Conservation (phyloP, 306 rosid genomes). For the Hylodesmum podocarpum region DNA sequence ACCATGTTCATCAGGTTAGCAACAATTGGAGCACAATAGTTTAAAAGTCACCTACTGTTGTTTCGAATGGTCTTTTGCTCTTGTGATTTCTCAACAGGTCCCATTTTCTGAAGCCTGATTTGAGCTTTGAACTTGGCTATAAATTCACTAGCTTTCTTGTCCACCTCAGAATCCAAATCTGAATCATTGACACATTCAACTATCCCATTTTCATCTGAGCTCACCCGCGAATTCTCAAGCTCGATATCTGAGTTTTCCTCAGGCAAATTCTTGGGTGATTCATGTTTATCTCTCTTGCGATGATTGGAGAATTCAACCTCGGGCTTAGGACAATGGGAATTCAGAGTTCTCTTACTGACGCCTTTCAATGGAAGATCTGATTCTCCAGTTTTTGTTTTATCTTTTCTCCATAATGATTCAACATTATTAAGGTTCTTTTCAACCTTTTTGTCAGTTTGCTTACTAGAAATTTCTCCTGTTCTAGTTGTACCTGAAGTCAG, state of each 20-base stretch:
- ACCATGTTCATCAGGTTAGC: constrained; percentile 23
- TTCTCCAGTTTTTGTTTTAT: constrained; percentile 42
- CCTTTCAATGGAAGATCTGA: constrained; percentile 28
- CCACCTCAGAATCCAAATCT: constrained; percentile 78
- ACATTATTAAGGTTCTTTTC: constrained; percentile 39
- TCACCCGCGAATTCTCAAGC: constrained; percentile 36
- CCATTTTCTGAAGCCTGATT: constrained; percentile 85
- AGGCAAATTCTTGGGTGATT: constrained; percentile 35
- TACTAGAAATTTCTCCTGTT: constrained; percentile 40
- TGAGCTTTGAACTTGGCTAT: constrained; percentile 92
- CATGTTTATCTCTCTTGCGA: constrained; percentile 34
- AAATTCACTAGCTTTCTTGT: constrained; percentile 92
- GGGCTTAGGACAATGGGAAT: constrained; percentile 27
- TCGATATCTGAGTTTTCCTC: constrained; percentile 42
- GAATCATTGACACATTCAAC: constrained; percentile 44
- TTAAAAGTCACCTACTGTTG: constrained; percentile 48
- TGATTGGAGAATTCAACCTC: constrained; percentile 36
- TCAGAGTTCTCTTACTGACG: constrained; percentile 31
- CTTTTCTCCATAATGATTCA: constrained; percentile 45
- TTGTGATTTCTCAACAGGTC: constrained; percentile 67
- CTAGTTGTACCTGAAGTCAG: constrained; percentile 32
- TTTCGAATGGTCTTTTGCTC: constrained; percentile 43
- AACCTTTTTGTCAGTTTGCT: constrained; percentile 41
- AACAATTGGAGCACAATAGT: constrained; percentile 18
- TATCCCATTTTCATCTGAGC: constrained; percentile 51